These are phyloP conservation scores for Corymbia citriodora DNA, from an alignment of 441 rosid genomes.

Conservation along the genomic window DNA sequence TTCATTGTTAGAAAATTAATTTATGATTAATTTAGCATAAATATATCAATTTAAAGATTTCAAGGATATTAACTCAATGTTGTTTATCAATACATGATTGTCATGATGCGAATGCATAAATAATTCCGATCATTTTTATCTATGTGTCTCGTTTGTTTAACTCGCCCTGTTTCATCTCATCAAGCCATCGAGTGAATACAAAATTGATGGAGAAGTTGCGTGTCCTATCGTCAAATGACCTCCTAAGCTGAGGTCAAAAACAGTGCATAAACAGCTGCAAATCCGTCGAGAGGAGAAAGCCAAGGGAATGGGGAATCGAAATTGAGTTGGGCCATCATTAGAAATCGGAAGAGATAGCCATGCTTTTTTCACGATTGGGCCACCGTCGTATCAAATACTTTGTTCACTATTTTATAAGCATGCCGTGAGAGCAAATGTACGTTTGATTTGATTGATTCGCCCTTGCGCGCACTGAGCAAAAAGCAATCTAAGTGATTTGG, in stretches of 20 bases:
- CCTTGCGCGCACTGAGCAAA: neutral
- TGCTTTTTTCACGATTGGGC: neutral
- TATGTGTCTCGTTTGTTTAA: accelerated
- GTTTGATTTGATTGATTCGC: neutral
- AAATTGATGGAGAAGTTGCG: neutral
- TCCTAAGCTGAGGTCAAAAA: neutral
- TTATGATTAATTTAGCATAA: too few species aligned
- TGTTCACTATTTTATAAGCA: neutral
- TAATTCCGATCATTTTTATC: neutral
- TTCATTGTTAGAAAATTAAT: too few species aligned
- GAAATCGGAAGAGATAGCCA: neutral
- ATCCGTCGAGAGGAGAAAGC: neutral
- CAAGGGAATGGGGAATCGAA: neutral
- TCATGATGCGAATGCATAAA: neutral
- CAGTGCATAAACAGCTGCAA: neutral
- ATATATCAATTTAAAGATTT: too few species aligned
- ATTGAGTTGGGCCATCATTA: neutral
- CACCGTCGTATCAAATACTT: neutral
- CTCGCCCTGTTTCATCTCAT: neutral
- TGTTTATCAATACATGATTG: too few species aligned
- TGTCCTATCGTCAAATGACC: neutral
- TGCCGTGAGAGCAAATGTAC: neutral
- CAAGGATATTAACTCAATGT: too few species aligned
- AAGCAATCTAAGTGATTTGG: neutral
- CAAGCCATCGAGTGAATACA: neutral